Evolutionary conservation across 768 basidiomycete genomes (phyloP).

Genomic region (Boletus tomentosulus): DNA sequence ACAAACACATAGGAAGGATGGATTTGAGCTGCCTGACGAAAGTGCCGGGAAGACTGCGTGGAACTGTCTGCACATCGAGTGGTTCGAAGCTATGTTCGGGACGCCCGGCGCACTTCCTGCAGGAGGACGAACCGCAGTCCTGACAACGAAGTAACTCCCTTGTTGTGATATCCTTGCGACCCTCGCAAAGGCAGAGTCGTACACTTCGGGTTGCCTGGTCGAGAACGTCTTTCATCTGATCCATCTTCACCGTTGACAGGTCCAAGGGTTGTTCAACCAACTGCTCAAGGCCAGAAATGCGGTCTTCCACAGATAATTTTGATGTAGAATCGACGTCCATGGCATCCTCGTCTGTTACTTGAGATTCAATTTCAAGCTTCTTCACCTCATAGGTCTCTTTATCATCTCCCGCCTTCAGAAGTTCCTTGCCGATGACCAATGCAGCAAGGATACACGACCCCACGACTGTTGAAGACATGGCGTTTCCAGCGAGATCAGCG

Average conservation of each 20-base stretch:
- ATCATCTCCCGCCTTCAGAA: slow-evolving; percentile 67
- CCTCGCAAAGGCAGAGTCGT: slow-evolving; percentile 89
- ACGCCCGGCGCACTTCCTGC: slow-evolving; percentile 83
- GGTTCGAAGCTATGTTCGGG: slow-evolving; percentile 76
- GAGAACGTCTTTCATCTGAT: slow-evolving; percentile 54
- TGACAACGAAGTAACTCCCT: slow-evolving; percentile 62
- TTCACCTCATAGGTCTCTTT: slow-evolving; percentile 65
- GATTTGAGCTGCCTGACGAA: slow-evolving; percentile 80
- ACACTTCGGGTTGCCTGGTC: slow-evolving; percentile 62
- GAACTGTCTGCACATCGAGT: slow-evolving; percentile 47
- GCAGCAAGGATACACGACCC: slow-evolving; percentile 86
- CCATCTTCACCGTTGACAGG: slow-evolving; percentile 50
- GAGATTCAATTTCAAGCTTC: slow-evolving; percentile 35
- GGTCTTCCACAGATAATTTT: slow-evolving; percentile 36
- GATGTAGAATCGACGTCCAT: slow-evolving; percentile 49
- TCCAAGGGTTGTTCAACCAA: slow-evolving; percentile 64
- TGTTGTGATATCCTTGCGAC: slow-evolving; percentile 71
- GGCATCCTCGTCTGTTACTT: slow-evolving; percentile 31
- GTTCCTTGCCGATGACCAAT: slow-evolving; percentile 59
- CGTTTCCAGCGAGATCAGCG: slow-evolving; percentile 92
- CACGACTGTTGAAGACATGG: slow-evolving; percentile 97
- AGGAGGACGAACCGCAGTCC: slow-evolving; percentile 77
- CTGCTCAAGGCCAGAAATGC: slow-evolving; percentile 70
- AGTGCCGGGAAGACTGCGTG: slow-evolving; percentile 64
- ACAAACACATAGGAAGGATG: slow-evolving; percentile 81